Conservation (phyloP, 768 basidiomycete species). For the Pleurotus salmoneostramineus region DNA sequence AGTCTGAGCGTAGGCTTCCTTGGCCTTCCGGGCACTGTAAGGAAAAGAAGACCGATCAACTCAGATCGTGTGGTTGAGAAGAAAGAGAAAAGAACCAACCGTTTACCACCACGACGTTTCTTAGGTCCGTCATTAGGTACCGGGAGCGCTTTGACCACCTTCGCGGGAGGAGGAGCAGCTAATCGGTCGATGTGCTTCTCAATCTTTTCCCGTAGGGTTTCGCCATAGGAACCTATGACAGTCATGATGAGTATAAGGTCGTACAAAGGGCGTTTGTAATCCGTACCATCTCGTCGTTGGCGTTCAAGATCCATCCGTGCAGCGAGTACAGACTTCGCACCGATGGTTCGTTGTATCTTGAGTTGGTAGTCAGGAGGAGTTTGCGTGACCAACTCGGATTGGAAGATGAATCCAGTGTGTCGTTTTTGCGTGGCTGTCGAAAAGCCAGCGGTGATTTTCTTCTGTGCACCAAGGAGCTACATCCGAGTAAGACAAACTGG, state of each 20-base stretch:
- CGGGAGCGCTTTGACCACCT: slow-evolving; percentile 90
- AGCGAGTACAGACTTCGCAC: slow-evolving; percentile 87
- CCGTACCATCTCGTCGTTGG: slow-evolving; percentile 73
- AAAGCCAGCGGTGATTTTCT: slow-evolving; percentile 89
- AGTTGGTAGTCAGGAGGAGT: slow-evolving; percentile 88
- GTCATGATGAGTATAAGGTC: background rate
- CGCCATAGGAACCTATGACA: slow-evolving; percentile 69
- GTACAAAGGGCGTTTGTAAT: background rate
- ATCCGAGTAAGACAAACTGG: background rate
- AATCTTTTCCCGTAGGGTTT: slow-evolving; percentile 78
- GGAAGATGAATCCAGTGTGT: slow-evolving; percentile 96
- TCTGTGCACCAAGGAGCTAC: slow-evolving; percentile 91
- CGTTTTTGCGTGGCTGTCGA: slow-evolving; percentile 83
- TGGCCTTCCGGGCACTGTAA: slow-evolving; percentile 89
- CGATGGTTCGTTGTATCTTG: slow-evolving; percentile 90
- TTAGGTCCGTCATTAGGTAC: slow-evolving; percentile 94
- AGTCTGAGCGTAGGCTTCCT: slow-evolving; percentile 96
- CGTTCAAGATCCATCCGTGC: slow-evolving; percentile 94
- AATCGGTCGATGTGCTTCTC: slow-evolving; percentile 90
- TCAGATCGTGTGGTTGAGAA: background rate
- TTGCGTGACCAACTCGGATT: slow-evolving; percentile 81
- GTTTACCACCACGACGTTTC: slow-evolving; percentile 93
- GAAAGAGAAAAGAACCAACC: slow-evolving; percentile 41
- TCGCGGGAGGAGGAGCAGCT: slow-evolving; percentile 90
- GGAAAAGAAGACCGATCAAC: background rate